Evolutionary conservation across 331 rosid species (phyloP).

Genomic region (Acacia concinna): DNA sequence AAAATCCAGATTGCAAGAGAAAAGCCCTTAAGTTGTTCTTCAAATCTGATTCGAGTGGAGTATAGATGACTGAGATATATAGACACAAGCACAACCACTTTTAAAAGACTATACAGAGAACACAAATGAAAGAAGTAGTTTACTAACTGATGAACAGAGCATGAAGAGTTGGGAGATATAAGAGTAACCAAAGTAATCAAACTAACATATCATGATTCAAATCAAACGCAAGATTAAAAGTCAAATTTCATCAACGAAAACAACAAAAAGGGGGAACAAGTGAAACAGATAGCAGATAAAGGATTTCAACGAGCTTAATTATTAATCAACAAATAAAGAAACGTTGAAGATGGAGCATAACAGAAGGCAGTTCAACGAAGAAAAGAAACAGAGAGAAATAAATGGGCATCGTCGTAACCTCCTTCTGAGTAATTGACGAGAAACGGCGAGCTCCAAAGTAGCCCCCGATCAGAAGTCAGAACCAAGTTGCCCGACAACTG

Average conservation of each 20-base stretch:
- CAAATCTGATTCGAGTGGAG: background rate
- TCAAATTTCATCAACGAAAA: background rate
- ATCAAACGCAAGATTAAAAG: background rate
- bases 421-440: background rate
- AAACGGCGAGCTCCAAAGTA: conserved; percentile 14
- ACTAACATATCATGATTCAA: background rate
- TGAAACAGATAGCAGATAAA: background rate
- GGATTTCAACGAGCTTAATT: background rate
- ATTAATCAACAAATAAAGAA: background rate
- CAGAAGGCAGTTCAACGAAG: background rate
- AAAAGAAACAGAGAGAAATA: background rate
- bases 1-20: background rate
- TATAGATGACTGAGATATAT: background rate
- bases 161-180: background rate
- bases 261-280: background rate
- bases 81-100: background rate
- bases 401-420: background rate
- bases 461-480: background rate
- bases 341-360: background rate
- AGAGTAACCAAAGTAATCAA: background rate
- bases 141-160: background rate
- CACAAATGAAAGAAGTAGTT: background rate
- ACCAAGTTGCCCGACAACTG: background rate
- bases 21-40: background rate
- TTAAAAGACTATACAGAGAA: background rate